Evolutionary conservation across 73 alveolate species (phyloP).

Genomic region (Paramecium primaurelia): DNA sequence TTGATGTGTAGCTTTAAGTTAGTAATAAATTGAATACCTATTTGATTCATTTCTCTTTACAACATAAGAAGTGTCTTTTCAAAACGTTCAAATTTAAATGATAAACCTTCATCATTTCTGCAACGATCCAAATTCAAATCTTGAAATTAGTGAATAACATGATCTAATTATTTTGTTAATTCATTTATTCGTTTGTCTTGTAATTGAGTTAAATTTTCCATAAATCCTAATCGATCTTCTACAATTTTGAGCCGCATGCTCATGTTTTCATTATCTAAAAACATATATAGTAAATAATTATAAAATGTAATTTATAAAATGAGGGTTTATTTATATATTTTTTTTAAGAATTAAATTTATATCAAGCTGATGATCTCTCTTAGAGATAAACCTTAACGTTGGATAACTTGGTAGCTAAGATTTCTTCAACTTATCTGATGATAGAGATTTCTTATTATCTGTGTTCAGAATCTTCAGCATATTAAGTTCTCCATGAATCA

Average conservation of each 20-base stretch:
- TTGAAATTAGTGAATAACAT: background rate
- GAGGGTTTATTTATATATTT: background rate
- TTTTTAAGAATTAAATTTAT: background rate
- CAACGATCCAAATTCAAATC: constrained; percentile 30
- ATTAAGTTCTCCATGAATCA: constrained; percentile 61
- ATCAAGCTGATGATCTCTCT: constrained; percentile 53
- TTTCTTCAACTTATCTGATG: constrained; percentile 53
- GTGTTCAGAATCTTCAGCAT: constrained; percentile 53
- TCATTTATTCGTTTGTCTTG: background rate
- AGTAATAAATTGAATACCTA: background rate
- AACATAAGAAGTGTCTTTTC: background rate
- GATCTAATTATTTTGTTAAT: background rate
- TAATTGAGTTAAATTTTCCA: background rate
- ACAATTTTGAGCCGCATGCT: background rate
- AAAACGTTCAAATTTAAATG: background rate
- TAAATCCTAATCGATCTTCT: constrained; percentile 20
- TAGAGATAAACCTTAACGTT: constrained; percentile 51
- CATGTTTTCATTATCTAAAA: background rate
- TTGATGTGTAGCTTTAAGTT: background rate
- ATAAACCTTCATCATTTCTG: background rate
- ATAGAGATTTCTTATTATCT: constrained; percentile 51
- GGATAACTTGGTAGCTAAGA: constrained; percentile 50
- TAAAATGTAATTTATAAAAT: background rate
- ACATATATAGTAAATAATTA: background rate
- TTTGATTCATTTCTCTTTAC: background rate